Evolutionary conservation across 2,329 filamentous ascomycete genomes (phyloP).

Genomic region (Diaporthe citrichinensis): DNA sequence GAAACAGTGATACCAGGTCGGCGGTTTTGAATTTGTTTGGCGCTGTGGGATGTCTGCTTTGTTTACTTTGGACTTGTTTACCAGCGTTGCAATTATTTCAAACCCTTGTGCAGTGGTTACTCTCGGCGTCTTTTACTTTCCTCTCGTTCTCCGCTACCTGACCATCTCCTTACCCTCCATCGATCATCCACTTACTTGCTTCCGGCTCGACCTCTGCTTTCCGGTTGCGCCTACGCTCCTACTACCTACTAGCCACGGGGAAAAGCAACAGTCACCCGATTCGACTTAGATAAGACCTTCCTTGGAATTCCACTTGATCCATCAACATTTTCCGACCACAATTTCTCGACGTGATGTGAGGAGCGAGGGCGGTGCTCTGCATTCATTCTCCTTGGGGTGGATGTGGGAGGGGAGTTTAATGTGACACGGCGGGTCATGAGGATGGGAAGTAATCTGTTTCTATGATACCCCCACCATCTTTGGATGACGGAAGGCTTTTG

Average conservation of each 20-base stretch:
- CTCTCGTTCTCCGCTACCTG: constrained; percentile 21
- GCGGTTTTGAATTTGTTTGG: constrained; percentile 38
- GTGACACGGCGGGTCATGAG: neutral
- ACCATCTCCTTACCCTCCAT: neutral
- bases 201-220: constrained; percentile 1
- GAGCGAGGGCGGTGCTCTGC: neutral
- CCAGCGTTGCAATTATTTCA: constrained; percentile 23
- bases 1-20: constrained; percentile 42
- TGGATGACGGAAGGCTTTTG: constrained; percentile 9
- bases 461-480: constrained; percentile 35
- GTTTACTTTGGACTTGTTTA: neutral
- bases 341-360: constrained; percentile 8
- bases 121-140: neutral
- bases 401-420: neutral
- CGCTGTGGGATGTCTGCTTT: constrained; percentile 34
- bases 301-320: constrained; percentile 10
- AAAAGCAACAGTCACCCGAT: constrained; percentile 26
- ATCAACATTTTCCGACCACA: neutral
- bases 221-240: neutral
- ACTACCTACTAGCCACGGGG: constrained; percentile 12
- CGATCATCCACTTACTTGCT: neutral
- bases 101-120: neutral
- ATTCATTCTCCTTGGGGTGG: neutral
- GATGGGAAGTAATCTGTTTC: constrained; percentile 25
- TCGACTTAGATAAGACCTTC: constrained; percentile 30